These are phyloP conservation scores for Urochloa ruziziensis DNA, from an alignment of 176 grass and related monocot genomes.

Conservation along the genomic window DNA sequence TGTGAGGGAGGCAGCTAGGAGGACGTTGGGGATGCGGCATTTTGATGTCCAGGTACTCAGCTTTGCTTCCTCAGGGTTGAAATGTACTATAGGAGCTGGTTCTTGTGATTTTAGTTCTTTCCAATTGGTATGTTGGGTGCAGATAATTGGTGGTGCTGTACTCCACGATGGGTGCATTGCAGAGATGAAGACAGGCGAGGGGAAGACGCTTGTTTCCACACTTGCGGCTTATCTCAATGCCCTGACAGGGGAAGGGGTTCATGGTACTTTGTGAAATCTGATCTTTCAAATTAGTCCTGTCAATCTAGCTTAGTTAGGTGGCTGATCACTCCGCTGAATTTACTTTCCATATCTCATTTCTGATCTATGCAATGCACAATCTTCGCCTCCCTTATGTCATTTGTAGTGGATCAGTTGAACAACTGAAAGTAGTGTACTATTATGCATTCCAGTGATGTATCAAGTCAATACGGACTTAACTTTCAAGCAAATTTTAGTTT, in stretches of 20 bases:
- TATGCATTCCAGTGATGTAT: not conserved
- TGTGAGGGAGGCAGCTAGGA: slow-evolving; percentile 83
- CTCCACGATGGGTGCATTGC: slow-evolving; percentile 97
- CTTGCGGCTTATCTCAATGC: slow-evolving; percentile 88
- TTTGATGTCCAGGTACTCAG: slow-evolving; percentile 82
- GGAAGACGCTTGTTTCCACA: slow-evolving; percentile 91
- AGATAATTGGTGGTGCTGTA: slow-evolving; percentile 98
- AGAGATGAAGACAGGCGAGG: slow-evolving; percentile 96
- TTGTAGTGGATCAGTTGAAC: not conserved
- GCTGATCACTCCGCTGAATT: not conserved
- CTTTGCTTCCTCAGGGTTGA: not conserved
- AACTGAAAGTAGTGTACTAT: not conserved
- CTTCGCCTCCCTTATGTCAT: not conserved
- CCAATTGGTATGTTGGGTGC: not conserved
- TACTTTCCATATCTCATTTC: not conserved
- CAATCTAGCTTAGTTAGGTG: not conserved
- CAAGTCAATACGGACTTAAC: not conserved
- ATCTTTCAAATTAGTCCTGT: not conserved
- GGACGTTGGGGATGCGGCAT: slow-evolving; percentile 82
- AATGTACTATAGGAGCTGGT: not conserved
- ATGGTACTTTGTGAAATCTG: slow-evolving; percentile 52
- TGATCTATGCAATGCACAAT: not conserved
- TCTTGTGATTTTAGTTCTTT: not conserved
- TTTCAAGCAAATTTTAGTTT: not conserved
- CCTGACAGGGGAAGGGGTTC: slow-evolving; percentile 81